A percentile compares a stretch with the other conserved stretches of the same genome.
Evolutionary conservation across 108 stramenopile genomes (phyloP).

Genomic region (Conticribra guillardii): DNA sequence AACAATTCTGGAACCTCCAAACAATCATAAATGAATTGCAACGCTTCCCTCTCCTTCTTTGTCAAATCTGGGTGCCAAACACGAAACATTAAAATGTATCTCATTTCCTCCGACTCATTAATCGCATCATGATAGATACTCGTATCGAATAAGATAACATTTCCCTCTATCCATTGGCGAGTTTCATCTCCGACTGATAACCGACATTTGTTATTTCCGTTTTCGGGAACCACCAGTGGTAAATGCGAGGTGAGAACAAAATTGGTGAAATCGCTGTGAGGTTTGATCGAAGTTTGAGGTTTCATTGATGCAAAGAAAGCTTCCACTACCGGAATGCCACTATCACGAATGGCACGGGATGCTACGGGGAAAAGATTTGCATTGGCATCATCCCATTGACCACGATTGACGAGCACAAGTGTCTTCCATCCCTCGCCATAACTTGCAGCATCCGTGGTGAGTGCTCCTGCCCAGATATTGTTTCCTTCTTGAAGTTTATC

Average conservation of each 20-base stretch:
- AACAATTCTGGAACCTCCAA: slow-evolving; percentile 74
- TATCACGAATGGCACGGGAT: slow-evolving; percentile 62
- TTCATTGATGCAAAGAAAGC: slow-evolving; percentile 92
- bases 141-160: slow-evolving; percentile 85
- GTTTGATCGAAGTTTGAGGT: slow-evolving; percentile 62
- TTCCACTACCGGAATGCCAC: slow-evolving; percentile 82
- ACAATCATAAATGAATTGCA: slow-evolving; percentile 90
- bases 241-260: slow-evolving; percentile 93
- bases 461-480: slow-evolving; percentile 86
- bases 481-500: slow-evolving; percentile 71
- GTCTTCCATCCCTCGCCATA: slow-evolving; percentile 93
- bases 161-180: slow-evolving; percentile 85
- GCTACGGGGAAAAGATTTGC: slow-evolving; percentile 85
- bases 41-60: slow-evolving; percentile 69
- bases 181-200: slow-evolving; percentile 82
- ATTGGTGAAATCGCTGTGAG: slow-evolving; percentile 84
- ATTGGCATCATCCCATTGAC: slow-evolving; percentile 87
- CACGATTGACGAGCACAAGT: slow-evolving; percentile 88
- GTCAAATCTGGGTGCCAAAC: slow-evolving; percentile 95
- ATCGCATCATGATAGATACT: slow-evolving; percentile 88
- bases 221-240: slow-evolving; percentile 82
- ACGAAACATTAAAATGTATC: slow-evolving; percentile 91
- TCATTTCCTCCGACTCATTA: slow-evolving; percentile 80
- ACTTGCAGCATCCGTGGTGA: slow-evolving; percentile 74
- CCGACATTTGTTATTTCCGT: slow-evolving; percentile 77